A percentile compares a stretch with the other conserved stretches of the same genome.
phyloP scores from a whole-genome alignment of 768 basidiomycete genomes.

The Tylopilus balloui region DNA sequence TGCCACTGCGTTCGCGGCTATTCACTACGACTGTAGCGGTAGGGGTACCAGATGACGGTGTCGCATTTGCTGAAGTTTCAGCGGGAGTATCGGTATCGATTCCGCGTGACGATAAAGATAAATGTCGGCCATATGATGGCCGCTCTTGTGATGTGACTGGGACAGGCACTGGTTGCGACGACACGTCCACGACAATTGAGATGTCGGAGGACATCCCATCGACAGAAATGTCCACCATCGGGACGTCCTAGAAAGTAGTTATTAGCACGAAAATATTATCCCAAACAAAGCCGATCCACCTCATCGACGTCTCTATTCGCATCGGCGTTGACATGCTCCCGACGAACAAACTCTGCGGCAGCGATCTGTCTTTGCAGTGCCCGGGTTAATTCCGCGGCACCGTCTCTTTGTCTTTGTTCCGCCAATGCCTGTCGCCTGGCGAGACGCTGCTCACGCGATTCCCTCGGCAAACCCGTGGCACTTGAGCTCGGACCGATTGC shows the following conservation, averaged over 20 bases:
- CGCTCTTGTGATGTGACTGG: constrained; percentile 20
- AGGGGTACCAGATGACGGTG: constrained; percentile 59
- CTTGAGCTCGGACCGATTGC: constrained; percentile 77
- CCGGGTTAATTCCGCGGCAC: constrained; percentile 49
- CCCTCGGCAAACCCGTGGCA: constrained; percentile 68
- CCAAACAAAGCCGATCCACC: constrained; percentile 19
- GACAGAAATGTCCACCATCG: constrained; percentile 28
- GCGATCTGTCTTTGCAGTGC: constrained; percentile 53
- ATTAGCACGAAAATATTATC: constrained; percentile 5
- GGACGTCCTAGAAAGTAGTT: constrained; percentile 28
- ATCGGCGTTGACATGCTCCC: constrained; percentile 5
- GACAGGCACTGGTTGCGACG: constrained; percentile 17
- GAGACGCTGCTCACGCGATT: constrained; percentile 69
- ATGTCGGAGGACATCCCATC: constrained; percentile 20
- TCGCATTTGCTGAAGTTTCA: constrained; percentile 56
- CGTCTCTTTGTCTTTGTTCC: constrained; percentile 54
- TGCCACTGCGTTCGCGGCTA: constrained; percentile 70
- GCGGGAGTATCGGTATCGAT: constrained; percentile 60
- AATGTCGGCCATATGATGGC: constrained; percentile 16
- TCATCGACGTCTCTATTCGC: constrained; percentile 17
- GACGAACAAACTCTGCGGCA: constrained; percentile 27
- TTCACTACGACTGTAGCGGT: constrained; percentile 55
- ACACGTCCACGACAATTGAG: constrained; percentile 18
- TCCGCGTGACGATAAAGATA: constrained; percentile 32
- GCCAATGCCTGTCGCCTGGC: constrained; percentile 54